Percentiles rank a stretch among this genome's conserved stretches.
Conservation (phyloP, 164 flowering plant genomes). For the Protea cynaroides region DNA sequence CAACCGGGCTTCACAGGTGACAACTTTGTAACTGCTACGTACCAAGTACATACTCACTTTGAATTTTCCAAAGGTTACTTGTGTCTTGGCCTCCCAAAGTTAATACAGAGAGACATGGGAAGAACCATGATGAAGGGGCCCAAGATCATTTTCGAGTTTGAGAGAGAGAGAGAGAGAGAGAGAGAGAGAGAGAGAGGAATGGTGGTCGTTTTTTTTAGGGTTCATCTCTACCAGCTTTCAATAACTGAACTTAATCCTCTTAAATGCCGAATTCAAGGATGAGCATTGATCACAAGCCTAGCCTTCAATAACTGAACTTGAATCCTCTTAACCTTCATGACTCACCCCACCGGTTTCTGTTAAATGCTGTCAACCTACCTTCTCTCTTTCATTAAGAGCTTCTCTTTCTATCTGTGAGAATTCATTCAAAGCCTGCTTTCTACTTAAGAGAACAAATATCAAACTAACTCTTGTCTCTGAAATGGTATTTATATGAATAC, state of each 20-base stretch:
- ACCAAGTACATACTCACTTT: too few relatives aligned
- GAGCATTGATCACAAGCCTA: constrained; percentile 17
- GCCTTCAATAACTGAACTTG: constrained; percentile 12
- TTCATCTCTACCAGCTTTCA: constrained; percentile 27
- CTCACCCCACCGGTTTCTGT: constrained; percentile 16
- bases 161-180: background rate
- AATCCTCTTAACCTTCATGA: too few relatives aligned
- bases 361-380: constrained; percentile 33
- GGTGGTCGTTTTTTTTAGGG: background rate
- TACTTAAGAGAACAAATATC: constrained; percentile 3
- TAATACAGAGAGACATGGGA: constrained; percentile 12
- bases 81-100: background rate
- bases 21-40: background rate
- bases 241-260: constrained; percentile 27
- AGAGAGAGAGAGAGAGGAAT: background rate
- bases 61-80: background rate
- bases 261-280: constrained; percentile 35
- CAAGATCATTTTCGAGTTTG: too few relatives aligned
- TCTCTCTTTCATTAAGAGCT: constrained; percentile 19
- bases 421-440: background rate
- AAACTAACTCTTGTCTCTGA: background rate
- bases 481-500: background rate
- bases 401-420: background rate
- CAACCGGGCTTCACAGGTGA: background rate
- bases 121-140: too few relatives aligned